These are phyloP conservation scores for Calonectria honghensis DNA, from an alignment of 2,329 filamentous ascomycete genomes.

Conservation along the genomic window DNA sequence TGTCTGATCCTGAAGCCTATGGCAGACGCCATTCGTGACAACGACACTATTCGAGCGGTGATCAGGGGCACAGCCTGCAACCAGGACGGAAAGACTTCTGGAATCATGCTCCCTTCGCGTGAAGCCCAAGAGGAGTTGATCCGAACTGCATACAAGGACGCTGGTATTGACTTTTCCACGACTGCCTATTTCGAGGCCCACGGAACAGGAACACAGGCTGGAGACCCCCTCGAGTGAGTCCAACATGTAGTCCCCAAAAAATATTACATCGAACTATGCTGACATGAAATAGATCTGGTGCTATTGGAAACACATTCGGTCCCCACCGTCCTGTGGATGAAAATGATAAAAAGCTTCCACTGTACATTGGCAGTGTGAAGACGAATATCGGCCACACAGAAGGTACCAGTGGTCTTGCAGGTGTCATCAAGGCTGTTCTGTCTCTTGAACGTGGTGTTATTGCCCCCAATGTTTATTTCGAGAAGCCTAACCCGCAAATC, in stretches of 20 bases:
- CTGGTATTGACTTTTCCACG: conserved; percentile 44
- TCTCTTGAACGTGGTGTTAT: conserved; percentile 49
- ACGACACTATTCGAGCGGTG: conserved; percentile 62
- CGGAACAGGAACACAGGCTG: conserved; percentile 50
- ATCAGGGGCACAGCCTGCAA: conserved; percentile 60
- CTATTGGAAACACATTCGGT: not conserved
- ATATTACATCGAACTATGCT: not conserved
- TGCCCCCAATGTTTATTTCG: conserved; percentile 51
- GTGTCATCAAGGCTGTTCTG: conserved; percentile 54
- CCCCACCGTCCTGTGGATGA: conserved; percentile 24
- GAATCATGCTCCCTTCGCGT: conserved; percentile 62
- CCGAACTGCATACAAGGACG: conserved; percentile 54
- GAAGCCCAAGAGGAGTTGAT: conserved; percentile 59
- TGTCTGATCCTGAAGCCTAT: conserved; percentile 64
- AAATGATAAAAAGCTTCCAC: conserved; percentile 14
- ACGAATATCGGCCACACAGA: conserved; percentile 59
- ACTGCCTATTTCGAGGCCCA: conserved; percentile 49
- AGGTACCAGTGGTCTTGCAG: conserved; percentile 45
- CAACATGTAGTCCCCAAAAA: not conserved
- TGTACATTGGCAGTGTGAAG: conserved; percentile 67
- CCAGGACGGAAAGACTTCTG: conserved; percentile 63
- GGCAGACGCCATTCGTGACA: conserved; percentile 63
- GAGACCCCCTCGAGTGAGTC: conserved; percentile 44
- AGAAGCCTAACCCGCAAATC: conserved; percentile 50
- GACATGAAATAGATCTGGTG: not conserved